Evolutionary conservation across 31 red algal species (phyloP), one percentile per base, ranked within the genome.

Genomic region (Odonthalia washingtoniensis): DNA sequence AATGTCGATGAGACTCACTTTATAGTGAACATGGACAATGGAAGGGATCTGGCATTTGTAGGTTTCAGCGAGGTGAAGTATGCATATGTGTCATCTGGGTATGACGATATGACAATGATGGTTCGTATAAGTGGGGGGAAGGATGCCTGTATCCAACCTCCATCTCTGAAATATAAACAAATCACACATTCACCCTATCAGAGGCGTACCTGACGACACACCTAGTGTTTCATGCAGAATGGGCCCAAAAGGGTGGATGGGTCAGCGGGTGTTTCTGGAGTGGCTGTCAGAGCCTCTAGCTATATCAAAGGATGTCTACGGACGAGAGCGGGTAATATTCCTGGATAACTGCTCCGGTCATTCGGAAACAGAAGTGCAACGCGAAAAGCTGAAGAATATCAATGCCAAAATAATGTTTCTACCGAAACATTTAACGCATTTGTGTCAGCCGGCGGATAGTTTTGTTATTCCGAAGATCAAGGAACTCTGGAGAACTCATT

Each of bases 231-330:
- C 78, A 69, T 81, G 32, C 38, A 14, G 57, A 34, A 81, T 57
- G 17, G 53, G 78, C 6, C 78, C 45, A 5, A 81, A 81, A 38
- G 78, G 46, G 6, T 81, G 78, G 78, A 81, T 69, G 78, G 78
- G 67, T 81, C 78, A 81, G 60, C 64, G 21, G 16, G 52, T 81
- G 16, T 77, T 46, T 46, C 14, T 31, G 16, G 35, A 77, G 46
- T 77, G 74, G 74, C 74, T 77, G n/a, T 77, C 35, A 30, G 74
- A 77, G 40, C 18, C 39, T n/a, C 74, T 31, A 9, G 74, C 74
- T 35, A 77, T 77, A 46, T 77, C 74, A 40, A 77, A 77, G 35
- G 39, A 77, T 77, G 74, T 40, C n/a, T 77, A 46, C 46, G 74
- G 74, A 18, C 31, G 74, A 77, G 36, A 77, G 74, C 31, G 74